Percentiles rank a stretch among this genome's conserved stretches.
Evolutionary conservation across 208 protist species (phyloP).

Genomic region (Angomonas deanei): DNA sequence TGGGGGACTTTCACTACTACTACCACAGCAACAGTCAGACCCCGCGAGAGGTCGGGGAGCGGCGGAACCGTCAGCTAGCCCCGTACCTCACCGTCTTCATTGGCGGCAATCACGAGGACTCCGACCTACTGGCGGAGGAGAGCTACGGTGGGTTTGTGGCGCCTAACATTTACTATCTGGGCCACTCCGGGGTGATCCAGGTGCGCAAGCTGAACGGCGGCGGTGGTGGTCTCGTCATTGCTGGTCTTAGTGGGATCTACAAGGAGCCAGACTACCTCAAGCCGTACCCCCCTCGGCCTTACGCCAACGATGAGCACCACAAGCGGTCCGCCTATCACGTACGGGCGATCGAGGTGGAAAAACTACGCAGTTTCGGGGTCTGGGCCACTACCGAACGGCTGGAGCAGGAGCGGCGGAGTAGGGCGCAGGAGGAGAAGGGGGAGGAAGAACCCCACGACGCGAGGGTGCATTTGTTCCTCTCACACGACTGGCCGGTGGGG

Average conservation of each 20-base stretch:
- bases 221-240: conserved; percentile 44
- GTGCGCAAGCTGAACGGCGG: not conserved
- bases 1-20: conserved; percentile 96
- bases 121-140: conserved; percentile 92
- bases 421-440: too few species aligned
- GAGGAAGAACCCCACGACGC: not conserved
- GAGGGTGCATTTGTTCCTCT: conserved; percentile 78
- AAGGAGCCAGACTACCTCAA: conserved; percentile 73
- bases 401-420: too few species aligned
- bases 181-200: conserved; percentile 88
- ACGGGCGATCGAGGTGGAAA: conserved; percentile 78
- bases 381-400: not conserved
- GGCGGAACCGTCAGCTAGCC: conserved; percentile 30
- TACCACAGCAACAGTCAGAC: conserved; percentile 49
- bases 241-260: conserved; percentile 87
- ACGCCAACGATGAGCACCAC: conserved; percentile 23
- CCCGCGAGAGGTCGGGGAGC: not conserved
- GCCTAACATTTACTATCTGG: conserved; percentile 98
- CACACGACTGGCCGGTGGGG: conserved; percentile 89
- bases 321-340: conserved; percentile 87
- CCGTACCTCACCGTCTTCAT: conserved; percentile 98
- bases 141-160: conserved; percentile 96
- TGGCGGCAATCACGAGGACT: conserved; percentile 99
- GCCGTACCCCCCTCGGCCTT: conserved; percentile 71
- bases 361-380: conserved; percentile 28